These are phyloP conservation scores for Rossbeevera mucosa DNA, from an alignment of 768 basidiomycete genomes.

Conservation along the genomic window DNA sequence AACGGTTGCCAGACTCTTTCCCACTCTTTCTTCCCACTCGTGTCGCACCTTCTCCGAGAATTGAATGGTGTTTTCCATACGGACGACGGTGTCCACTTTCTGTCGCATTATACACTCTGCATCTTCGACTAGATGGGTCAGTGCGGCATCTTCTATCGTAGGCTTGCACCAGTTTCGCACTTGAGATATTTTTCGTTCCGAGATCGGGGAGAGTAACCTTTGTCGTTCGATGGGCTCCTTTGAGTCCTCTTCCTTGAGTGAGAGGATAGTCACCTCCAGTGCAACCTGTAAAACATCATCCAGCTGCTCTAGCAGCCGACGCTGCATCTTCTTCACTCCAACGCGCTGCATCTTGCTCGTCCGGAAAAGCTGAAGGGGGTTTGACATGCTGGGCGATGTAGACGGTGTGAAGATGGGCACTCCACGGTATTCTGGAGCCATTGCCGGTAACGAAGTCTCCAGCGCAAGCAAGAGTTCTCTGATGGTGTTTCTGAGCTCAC, in stretches of 20 bases:
- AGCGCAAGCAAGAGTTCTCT: constrained; percentile 70
- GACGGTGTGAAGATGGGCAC: constrained; percentile 78
- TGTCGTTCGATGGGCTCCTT: constrained; percentile 92
- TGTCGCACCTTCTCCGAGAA: constrained; percentile 96
- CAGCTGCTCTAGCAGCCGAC: constrained; percentile 77
- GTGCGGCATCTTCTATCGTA: constrained; percentile 76
- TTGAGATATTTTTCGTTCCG: constrained; percentile 80
- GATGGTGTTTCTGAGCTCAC: constrained; percentile 82
- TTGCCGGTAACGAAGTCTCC: constrained; percentile 65
- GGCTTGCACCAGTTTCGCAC: constrained; percentile 87
- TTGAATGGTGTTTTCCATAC: constrained; percentile 94
- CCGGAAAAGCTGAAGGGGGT: constrained; percentile 74
- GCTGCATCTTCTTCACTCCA: constrained; percentile 77
- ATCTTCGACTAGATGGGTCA: constrained; percentile 80
- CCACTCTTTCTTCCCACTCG: constrained; percentile 93
- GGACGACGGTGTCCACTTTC: constrained; percentile 91
- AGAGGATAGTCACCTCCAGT: constrained; percentile 77
- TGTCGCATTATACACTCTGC: constrained; percentile 85
- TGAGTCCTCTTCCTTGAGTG: constrained; percentile 85
- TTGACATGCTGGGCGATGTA: constrained; percentile 64
- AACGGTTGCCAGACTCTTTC: constrained; percentile 53
- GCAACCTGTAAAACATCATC: constrained; percentile 82
- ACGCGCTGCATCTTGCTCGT: constrained; percentile 73
- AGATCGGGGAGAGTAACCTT: constrained; percentile 80
- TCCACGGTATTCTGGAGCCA: constrained; percentile 78